These are phyloP conservation scores for Penicillium sp. DNA, from an alignment of 2,329 filamentous ascomycete species.

Conservation along the genomic window DNA sequence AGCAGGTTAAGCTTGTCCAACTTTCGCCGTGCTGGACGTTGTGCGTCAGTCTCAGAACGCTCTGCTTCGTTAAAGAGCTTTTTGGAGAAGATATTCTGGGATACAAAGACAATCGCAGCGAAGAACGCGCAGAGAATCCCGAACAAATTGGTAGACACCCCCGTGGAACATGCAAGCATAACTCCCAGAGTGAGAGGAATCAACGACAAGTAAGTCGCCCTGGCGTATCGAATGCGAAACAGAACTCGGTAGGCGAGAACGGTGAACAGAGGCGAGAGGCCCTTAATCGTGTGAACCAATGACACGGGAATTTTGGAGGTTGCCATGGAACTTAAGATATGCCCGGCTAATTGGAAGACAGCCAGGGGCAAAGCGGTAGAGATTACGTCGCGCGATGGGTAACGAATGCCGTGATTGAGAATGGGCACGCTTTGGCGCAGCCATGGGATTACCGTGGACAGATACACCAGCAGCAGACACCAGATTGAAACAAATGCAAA, in stretches of 20 bases:
- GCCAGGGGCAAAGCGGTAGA: slow-evolving; percentile 86
- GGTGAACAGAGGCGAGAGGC: slow-evolving; percentile 90
- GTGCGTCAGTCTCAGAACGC: slow-evolving; percentile 72
- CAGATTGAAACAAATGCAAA: slow-evolving; percentile 89
- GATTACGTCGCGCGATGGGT: slow-evolving; percentile 77
- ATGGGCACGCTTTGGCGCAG: slow-evolving; percentile 72
- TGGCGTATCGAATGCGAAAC: slow-evolving; percentile 84
- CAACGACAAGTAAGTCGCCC: slow-evolving; percentile 81
- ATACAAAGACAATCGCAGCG: slow-evolving; percentile 92
- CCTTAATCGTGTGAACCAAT: slow-evolving; percentile 97
- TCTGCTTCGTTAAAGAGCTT: slow-evolving; percentile 94
- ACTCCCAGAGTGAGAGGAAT: slow-evolving; percentile 93
- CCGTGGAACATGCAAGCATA: slow-evolving; percentile 90
- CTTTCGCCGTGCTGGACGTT: slow-evolving; percentile 64
- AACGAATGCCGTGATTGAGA: slow-evolving; percentile 77
- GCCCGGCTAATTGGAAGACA: slow-evolving; percentile 87
- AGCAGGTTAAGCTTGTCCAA: slow-evolving; percentile 95
- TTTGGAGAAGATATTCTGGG: slow-evolving; percentile 98
- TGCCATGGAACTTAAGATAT: slow-evolving; percentile 89
- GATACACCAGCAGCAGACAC: slow-evolving; percentile 75
- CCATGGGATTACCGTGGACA: slow-evolving; percentile 69
- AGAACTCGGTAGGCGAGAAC: slow-evolving; percentile 88
- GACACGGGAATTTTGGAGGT: slow-evolving; percentile 95
- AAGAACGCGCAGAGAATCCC: slow-evolving; percentile 87
- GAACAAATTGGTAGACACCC: slow-evolving; percentile 82